Evolutionary conservation across 805 yeast species (phyloP), one percentile per base, ranked within the genome.

Genomic region (Candida jianshihensis): DNA sequence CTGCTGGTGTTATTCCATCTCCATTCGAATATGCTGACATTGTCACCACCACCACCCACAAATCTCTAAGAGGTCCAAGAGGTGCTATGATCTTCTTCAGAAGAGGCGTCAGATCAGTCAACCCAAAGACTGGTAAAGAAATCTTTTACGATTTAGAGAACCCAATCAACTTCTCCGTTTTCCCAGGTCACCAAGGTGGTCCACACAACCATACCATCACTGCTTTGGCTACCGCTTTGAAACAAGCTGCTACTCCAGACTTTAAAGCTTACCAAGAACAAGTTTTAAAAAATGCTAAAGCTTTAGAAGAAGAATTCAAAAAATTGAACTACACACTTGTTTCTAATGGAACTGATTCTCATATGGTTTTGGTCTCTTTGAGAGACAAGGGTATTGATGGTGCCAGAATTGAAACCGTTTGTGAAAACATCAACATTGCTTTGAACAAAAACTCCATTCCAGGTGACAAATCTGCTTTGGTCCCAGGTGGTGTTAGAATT

Each of bases 101-200:
- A 74, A 83, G 82, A 64, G 98, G 98, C 54, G 78, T 89, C 42
- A 80, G 95, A 74, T 78, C 82, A 41, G 77, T 79, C 48, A 83
- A 43, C 34, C 40, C 84, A 58, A 88, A 89, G 72, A 84, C 87
- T 54, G 97, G 97, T 56, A 85, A 87, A 69, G 96, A 88, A 66
- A 70, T 87, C 40, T 67, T 71, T 40, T 92, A 89, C 65, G 97
- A 92, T 54, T 78, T 92, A 63, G 97, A 92, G 67, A 81, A 78
- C 64, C 86, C 86, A 61, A 89, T 92, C 68, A 92, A 92, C 75
- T 92, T 92, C 65, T 88, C 97, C 9, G 98, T 92, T 37, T 92
- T 92, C 90, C 98, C 98, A 56, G 98, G 96, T 50, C 98, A 92
- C 68, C 98, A 92, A 73, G 98, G 98, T 73, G 98, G 98, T 61